Conservation (phyloP, 768 basidiomycete species). For the Trametes maxima region DNA sequence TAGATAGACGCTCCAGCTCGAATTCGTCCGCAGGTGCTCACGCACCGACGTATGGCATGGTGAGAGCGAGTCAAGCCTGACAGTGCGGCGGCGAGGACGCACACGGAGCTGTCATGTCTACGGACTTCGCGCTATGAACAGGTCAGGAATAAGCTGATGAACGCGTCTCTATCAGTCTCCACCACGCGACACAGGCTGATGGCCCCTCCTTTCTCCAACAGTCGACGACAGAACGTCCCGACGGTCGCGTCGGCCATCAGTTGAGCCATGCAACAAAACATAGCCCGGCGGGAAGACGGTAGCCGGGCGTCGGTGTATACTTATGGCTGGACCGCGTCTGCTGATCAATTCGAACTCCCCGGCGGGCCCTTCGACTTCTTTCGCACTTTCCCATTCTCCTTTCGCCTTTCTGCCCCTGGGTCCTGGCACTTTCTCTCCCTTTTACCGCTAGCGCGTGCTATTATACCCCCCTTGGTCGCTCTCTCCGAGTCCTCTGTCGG, state of each 20-base stretch:
- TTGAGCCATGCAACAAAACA: conserved; percentile 6
- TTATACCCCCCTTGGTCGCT: background rate
- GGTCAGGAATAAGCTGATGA: background rate
- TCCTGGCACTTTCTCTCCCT: conserved; percentile 2
- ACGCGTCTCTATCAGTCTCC: background rate
- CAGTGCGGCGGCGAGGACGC: too few relatives aligned
- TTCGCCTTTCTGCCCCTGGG: background rate
- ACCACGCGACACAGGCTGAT: background rate
- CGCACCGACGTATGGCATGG: too few relatives aligned
- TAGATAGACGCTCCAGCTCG: too few relatives aligned
- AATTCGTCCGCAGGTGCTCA: too few relatives aligned
- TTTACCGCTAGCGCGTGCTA: background rate
- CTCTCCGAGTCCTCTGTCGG: background rate
- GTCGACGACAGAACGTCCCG: background rate
- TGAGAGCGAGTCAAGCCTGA: too few relatives aligned
- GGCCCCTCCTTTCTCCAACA: background rate
- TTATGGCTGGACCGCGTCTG: conserved; percentile 3
- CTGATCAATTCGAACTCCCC: conserved; percentile 7
- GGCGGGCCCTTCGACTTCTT: background rate
- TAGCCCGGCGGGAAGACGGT: conserved; percentile 2
- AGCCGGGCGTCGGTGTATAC: conserved; percentile 8
- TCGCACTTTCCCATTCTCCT: conserved; percentile 1
- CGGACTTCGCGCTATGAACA: too few relatives aligned
- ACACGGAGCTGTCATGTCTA: too few relatives aligned
- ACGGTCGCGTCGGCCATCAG: too few relatives aligned